These are phyloP conservation scores for Tolypocladium capitatum DNA, from an alignment of 2,329 filamentous ascomycete genomes.

Conservation along the genomic window DNA sequence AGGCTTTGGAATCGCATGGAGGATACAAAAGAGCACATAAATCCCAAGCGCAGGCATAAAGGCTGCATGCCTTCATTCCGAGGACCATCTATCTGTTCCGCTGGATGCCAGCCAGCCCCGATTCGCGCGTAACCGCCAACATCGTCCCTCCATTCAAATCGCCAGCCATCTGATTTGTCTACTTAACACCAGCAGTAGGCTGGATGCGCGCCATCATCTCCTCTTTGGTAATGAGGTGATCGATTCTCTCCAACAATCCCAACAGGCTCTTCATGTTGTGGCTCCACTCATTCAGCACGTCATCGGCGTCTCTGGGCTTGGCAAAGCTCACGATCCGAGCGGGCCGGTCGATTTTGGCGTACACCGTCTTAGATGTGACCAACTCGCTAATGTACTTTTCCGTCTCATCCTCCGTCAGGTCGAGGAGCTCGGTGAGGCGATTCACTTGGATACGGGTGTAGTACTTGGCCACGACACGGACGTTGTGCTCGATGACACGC, in stretches of 20 bases:
- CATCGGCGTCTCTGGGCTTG: constrained; percentile 86
- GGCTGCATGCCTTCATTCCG: constrained; percentile 17
- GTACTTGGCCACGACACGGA: constrained; percentile 94
- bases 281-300: constrained; percentile 97
- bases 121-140: neutral
- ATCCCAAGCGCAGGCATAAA: constrained; percentile 10
- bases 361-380: constrained; percentile 95
- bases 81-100: constrained; percentile 22
- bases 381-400: constrained; percentile 98
- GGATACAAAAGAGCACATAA: constrained; percentile 6
- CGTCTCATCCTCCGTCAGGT: constrained; percentile 87
- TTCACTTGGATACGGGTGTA: constrained; percentile 95
- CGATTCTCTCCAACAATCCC: constrained; percentile 76
- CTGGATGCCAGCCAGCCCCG: constrained; percentile 7
- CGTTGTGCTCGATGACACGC: constrained; percentile 98
- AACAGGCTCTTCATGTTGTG: constrained; percentile 92
- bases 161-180: constrained; percentile 10
- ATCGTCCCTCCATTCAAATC: constrained; percentile 3
- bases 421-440: constrained; percentile 78
- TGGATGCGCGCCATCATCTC: constrained; percentile 99
- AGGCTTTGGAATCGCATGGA: constrained; percentile 4
- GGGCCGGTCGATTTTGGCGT: constrained; percentile 91
- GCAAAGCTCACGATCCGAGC: constrained; percentile 88
- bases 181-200: constrained; percentile 40
- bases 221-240: constrained; percentile 98